Percentiles rank a stretch among this genome's conserved stretches.
Conservation (phyloP, 2,329 filamentous ascomycete species). For the Penicillium sp. region DNA sequence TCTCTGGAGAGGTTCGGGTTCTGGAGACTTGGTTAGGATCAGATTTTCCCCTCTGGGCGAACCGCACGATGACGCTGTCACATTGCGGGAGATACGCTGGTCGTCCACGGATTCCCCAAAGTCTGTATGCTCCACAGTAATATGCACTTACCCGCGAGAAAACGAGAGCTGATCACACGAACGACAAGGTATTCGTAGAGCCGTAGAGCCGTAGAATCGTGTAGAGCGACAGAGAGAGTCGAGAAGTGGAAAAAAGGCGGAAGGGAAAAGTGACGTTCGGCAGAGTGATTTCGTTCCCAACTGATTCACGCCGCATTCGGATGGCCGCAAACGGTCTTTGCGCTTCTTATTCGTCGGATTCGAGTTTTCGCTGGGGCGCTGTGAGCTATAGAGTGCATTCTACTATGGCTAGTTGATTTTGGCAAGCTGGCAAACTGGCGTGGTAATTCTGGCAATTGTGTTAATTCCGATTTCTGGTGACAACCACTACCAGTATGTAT, state of each 20-base stretch:
- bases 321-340: not conserved
- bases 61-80: conserved; percentile 33
- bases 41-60: conserved; percentile 19
- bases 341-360: not conserved
- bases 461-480: too few relatives aligned
- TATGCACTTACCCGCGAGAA: not conserved
- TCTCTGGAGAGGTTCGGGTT: not conserved
- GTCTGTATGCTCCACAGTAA: not conserved
- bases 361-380: too few relatives aligned
- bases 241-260: not conserved
- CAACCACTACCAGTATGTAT: too few relatives aligned
- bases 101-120: conserved; percentile 32
- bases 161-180: not conserved
- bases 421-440: too few relatives aligned
- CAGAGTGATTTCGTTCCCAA: not conserved
- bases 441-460: too few relatives aligned
- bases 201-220: not conserved
- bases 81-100: conserved; percentile 37
- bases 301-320: not conserved
- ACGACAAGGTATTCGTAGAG: too few relatives aligned
- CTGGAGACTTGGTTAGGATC: not conserved
- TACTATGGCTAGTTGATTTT: too few relatives aligned
- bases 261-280: not conserved
- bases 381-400: too few relatives aligned
- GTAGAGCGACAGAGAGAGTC: not conserved